phyloP scores from a whole-genome alignment of 2,329 filamentous ascomycete genomes.

The Talaromyces pinophilus region DNA sequence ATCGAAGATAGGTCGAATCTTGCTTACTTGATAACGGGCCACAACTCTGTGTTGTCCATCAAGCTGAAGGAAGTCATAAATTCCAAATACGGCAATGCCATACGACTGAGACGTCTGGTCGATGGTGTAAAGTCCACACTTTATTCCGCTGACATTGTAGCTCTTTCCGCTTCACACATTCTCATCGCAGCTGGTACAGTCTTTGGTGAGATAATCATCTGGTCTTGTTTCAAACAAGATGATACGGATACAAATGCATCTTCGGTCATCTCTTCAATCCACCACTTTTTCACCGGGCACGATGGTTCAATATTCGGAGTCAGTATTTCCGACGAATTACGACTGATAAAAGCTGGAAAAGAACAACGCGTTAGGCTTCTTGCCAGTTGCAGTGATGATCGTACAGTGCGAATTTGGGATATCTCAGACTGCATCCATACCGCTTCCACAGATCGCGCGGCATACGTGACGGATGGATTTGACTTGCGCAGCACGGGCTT shows the following conservation, averaged over 20 bases:
- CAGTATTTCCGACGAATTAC: slow-evolving; percentile 63
- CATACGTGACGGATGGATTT: slow-evolving; percentile 38
- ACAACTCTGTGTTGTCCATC: slow-evolving; percentile 74
- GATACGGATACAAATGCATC: slow-evolving; percentile 8
- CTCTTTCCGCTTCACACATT: slow-evolving; percentile 60
- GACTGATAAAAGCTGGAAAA: slow-evolving; percentile 39
- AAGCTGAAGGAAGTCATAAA: slow-evolving; percentile 26
- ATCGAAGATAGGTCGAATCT: slow-evolving; percentile 31
- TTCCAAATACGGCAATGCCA: slow-evolving; percentile 28
- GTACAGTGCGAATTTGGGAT: slow-evolving; percentile 86
- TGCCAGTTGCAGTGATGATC: slow-evolving; percentile 91
- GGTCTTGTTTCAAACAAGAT: slow-evolving; percentile 63
- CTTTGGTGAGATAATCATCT: slow-evolving; percentile 90
- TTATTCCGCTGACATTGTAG: slow-evolving; percentile 76
- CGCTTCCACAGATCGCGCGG: slow-evolving; percentile 33
- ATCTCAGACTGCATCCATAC: slow-evolving; percentile 58
- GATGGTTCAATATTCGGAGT: slow-evolving; percentile 95
- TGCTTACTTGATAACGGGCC: slow-evolving; percentile 74
- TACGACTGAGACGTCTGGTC: slow-evolving; percentile 45
- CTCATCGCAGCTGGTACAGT: slow-evolving; percentile 87
- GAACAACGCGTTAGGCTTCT: slow-evolving; percentile 61
- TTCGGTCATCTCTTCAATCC: slow-evolving; percentile 43
- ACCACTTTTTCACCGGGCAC: slow-evolving; percentile 66
- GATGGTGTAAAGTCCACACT: slow-evolving; percentile 72
- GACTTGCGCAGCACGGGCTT: slow-evolving; percentile 64